These are phyloP conservation scores for Maudiozyma pseudohumilis DNA, from an alignment of 805 yeast species.

Conservation along the genomic window DNA sequence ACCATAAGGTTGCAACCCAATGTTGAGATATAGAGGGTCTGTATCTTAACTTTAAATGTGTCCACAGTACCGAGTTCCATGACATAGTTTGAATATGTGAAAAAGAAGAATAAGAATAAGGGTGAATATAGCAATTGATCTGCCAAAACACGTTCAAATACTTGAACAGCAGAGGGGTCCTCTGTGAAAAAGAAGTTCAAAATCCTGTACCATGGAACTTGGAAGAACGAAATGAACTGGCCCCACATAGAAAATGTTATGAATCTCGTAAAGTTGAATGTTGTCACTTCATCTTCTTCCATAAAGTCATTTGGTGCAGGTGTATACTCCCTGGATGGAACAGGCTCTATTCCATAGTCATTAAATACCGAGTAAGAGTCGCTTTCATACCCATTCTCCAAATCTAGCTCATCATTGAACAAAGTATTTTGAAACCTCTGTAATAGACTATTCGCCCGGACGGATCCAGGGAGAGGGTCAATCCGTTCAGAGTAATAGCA, in stretches of 20 bases:
- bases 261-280: conserved; percentile 59
- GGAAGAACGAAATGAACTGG: conserved; percentile 66
- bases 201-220: conserved; percentile 81
- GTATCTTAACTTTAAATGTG: conserved; percentile 54
- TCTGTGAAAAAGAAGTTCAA: conserved; percentile 67
- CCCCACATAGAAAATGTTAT: conserved; percentile 86
- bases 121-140: conserved; percentile 92
- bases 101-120: conserved; percentile 65
- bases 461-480: conserved; percentile 18
- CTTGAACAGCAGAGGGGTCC: conserved; percentile 77
- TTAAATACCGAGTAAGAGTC: conserved; percentile 21
- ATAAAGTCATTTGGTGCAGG: neutral
- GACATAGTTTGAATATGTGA: conserved; percentile 73
- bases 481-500: conserved; percentile 22
- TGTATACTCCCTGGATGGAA: conserved; percentile 3
- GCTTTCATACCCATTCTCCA: conserved; percentile 13
- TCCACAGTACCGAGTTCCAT: conserved; percentile 64
- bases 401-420: conserved; percentile 3
- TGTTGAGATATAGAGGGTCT: conserved; percentile 57
- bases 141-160: conserved; percentile 73
- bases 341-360: conserved; percentile 19
- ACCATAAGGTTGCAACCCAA: conserved; percentile 57
- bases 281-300: conserved; percentile 1
- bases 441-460: conserved; percentile 9
- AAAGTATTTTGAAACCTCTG: conserved; percentile 4